Conservation (phyloP, 2,329 filamentous ascomycete species). For the Anthostomella pinea region DNA sequence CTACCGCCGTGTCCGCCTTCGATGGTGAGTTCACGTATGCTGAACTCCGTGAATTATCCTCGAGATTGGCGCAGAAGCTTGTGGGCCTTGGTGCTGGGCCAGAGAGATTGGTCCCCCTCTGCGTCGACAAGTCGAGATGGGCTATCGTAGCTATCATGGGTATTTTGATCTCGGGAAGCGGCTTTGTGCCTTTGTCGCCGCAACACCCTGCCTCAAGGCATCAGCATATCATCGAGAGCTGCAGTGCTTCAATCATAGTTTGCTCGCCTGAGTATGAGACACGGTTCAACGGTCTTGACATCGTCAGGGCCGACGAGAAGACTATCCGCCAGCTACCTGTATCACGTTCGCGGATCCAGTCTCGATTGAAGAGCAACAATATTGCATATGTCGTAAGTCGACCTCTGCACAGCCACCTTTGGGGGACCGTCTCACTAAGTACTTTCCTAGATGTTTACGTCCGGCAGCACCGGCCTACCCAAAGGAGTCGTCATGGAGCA, state of each 20-base stretch:
- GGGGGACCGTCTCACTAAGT: no score
- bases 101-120: conserved; percentile 7
- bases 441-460: no score
- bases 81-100: not conserved
- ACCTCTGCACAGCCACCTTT: no score
- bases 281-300: no score
- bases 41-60: conserved; percentile 20
- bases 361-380: no score
- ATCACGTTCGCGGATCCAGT: no score
- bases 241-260: no score
- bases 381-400: not conserved
- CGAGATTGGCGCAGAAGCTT: not conserved
- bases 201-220: conserved; percentile 12
- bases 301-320: no score
- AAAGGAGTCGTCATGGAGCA: conserved; percentile 57
- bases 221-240: not conserved
- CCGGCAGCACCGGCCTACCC: conserved; percentile 56
- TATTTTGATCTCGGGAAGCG: conserved; percentile 25
- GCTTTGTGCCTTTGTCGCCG: conserved; percentile 23
- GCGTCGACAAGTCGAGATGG: conserved; percentile 15
- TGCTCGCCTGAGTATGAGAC: no score
- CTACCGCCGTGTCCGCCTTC: conserved; percentile 7
- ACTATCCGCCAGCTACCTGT: no score
- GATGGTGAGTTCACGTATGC: conserved; percentile 18
- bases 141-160: conserved; percentile 17